These are phyloP conservation scores for Rhodomyrtus tomentosa DNA, from an alignment of 345 rosid genomes.

Conservation along the genomic window DNA sequence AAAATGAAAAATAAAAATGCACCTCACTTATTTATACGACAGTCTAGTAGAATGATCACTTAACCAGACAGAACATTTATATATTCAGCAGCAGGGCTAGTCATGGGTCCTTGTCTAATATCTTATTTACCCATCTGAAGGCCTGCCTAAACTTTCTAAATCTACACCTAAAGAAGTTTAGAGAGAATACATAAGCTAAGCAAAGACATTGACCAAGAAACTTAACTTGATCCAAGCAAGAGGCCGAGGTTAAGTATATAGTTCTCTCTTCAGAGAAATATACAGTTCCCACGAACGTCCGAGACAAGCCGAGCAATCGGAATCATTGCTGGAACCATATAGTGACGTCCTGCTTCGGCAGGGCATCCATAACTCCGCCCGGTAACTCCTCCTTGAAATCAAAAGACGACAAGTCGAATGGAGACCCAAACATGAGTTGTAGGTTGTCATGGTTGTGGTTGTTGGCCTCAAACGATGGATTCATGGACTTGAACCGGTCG, in stretches of 20 bases:
- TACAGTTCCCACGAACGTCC: not conserved
- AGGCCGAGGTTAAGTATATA: not conserved
- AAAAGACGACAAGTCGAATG: slow-evolving; percentile 49
- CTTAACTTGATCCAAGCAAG: not conserved
- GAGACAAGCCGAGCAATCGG: not conserved
- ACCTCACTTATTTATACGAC: slow-evolving; percentile 22
- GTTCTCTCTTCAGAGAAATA: not conserved
- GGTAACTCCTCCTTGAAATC: slow-evolving; percentile 65
- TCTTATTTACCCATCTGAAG: not conserved
- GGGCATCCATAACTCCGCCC: slow-evolving; percentile 32
- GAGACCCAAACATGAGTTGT: slow-evolving; percentile 51
- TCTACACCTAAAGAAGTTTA: not conserved
- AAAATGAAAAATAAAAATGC: not conserved
- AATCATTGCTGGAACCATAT: slow-evolving; percentile 44
- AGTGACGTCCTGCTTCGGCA: slow-evolving; percentile 60
- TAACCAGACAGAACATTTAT: not conserved
- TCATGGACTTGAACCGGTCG: slow-evolving; percentile 30
- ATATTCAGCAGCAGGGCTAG: not conserved
- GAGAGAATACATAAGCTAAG: not conserved
- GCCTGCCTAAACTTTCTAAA: not conserved
- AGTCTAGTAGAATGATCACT: slow-evolving; percentile 8
- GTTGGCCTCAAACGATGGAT: slow-evolving; percentile 12
- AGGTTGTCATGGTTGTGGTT: slow-evolving; percentile 19
- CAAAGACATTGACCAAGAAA: not conserved
- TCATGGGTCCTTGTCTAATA: not conserved